These are phyloP conservation scores for Moniliophthora roreri DNA, from an alignment of 1,284 basidiomycete genomes.

Conservation along the genomic window DNA sequence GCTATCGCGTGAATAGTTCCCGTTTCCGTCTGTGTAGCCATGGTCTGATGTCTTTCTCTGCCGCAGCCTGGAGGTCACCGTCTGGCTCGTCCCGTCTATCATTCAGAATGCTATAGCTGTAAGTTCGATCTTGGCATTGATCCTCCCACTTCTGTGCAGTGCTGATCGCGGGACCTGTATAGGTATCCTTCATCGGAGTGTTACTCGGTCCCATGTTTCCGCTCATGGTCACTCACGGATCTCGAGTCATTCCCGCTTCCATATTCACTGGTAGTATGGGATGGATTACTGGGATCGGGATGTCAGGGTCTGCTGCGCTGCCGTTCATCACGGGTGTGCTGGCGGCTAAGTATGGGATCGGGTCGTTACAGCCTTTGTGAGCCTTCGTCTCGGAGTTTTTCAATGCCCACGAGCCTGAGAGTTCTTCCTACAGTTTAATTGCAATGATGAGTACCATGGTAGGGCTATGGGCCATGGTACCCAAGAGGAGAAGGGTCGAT, in stretches of 20 bases:
- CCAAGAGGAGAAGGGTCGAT: conserved; percentile 18
- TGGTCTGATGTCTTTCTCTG: background rate
- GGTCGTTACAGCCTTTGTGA: conserved; percentile 55
- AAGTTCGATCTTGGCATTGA: too few relatives aligned
- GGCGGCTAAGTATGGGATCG: conserved; percentile 47
- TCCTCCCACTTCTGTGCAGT: too few relatives aligned
- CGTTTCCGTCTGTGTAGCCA: background rate
- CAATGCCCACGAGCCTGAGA: background rate
- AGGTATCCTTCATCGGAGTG: conserved; percentile 47
- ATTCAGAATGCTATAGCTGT: conserved; percentile 48
- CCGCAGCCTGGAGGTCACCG: conserved; percentile 46
- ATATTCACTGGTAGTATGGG: conserved; percentile 52
- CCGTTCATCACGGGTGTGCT: conserved; percentile 60
- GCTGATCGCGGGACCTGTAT: too few relatives aligned
- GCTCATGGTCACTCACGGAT: conserved; percentile 46
- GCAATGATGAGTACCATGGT: conserved; percentile 45
- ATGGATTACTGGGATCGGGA: conserved; percentile 55
- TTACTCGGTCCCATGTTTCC: conserved; percentile 51
- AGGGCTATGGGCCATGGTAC: conserved; percentile 42
- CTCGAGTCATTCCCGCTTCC: conserved; percentile 44
- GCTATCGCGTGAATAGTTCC: conserved; percentile 36
- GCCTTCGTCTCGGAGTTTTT: conserved; percentile 21
- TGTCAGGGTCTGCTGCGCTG: conserved; percentile 50
- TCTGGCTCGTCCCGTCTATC: conserved; percentile 54
- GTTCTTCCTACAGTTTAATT: conserved; percentile 35